Conservation (phyloP, 2,329 filamentous ascomycete species). For the Fusarium pilosicola region DNA sequence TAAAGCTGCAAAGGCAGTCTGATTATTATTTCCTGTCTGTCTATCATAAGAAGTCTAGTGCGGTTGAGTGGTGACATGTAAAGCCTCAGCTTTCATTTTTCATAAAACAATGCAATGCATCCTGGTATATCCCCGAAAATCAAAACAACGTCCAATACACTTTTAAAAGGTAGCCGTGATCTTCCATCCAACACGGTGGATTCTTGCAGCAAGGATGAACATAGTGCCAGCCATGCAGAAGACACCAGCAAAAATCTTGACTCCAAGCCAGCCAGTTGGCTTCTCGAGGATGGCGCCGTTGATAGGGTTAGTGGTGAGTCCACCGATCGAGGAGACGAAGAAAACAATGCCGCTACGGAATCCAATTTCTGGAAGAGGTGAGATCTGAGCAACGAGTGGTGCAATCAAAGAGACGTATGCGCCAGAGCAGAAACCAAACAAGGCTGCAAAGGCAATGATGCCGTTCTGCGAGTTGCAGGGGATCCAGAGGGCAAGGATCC, state of each 20-base stretch:
- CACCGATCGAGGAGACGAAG: slow-evolving; percentile 64
- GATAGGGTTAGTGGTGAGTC: slow-evolving; percentile 67
- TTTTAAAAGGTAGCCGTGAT: slow-evolving; percentile 7
- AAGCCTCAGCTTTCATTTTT: not conserved
- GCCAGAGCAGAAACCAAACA: slow-evolving; percentile 56
- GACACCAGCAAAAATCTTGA: slow-evolving; percentile 50
- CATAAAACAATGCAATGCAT: not conserved
- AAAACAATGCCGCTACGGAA: slow-evolving; percentile 55
- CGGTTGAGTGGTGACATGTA: not conserved
- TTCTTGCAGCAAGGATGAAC: slow-evolving; percentile 9
- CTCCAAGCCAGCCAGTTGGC: slow-evolving; percentile 45
- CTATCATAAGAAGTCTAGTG: not conserved
- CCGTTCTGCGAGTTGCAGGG: slow-evolving; percentile 44
- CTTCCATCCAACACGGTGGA: slow-evolving; percentile 33
- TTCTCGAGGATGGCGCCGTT: slow-evolving; percentile 56
- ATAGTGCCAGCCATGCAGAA: slow-evolving; percentile 32
- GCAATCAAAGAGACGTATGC: slow-evolving; percentile 53
- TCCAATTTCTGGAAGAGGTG: slow-evolving; percentile 41
- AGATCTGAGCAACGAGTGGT: slow-evolving; percentile 54
- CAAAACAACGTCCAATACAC: not conserved
- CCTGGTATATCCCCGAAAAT: not conserved
- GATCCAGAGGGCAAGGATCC: slow-evolving; percentile 57
- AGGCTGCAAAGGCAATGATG: slow-evolving; percentile 52
- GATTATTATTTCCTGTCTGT: not conserved
- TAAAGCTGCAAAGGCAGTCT: not conserved